A percentile compares a stretch with the other conserved stretches of the same genome.
phyloP scores from a whole-genome alignment of 2,329 filamentous ascomycete species.

The Myriosclerotinia duriaeana region DNA sequence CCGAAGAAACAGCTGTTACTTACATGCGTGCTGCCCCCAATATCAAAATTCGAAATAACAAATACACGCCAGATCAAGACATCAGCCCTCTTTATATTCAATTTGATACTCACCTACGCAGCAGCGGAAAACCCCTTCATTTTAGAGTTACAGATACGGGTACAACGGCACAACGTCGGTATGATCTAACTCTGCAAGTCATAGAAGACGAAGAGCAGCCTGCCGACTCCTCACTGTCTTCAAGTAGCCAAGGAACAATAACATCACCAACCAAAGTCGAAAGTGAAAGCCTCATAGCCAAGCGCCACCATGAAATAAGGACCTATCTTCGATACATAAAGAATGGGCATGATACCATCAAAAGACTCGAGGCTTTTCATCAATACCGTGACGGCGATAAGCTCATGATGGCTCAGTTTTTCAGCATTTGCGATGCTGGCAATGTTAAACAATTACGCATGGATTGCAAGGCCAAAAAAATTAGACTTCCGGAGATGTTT shows the following conservation, averaged over 20 bases:
- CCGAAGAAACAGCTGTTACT: not conserved
- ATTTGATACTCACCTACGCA: not conserved
- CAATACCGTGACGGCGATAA: constrained; percentile 1
- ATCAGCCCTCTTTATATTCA: not conserved
- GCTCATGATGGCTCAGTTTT: constrained; percentile 7
- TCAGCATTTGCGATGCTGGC: constrained; percentile 9
- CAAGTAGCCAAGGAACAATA: not conserved
- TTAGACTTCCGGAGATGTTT: not conserved
- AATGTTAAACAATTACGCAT: constrained; percentile 4
- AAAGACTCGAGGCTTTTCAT: constrained; percentile 11
- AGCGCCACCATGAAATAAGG: not conserved
- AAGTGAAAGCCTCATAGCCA: constrained; percentile 5
- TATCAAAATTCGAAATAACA: not conserved
- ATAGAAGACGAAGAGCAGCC: not conserved
- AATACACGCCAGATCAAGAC: not conserved
- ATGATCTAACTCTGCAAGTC: not conserved
- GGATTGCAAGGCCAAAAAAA: not conserved
- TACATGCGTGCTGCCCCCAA: not conserved
- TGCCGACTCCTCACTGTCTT: not conserved
- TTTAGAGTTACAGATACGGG: not conserved
- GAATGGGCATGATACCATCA: constrained; percentile 5
- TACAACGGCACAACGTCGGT: not conserved
- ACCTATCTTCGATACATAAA: constrained; percentile 9
- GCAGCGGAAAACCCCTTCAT: not conserved
- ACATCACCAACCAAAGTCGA: not conserved